Conservation (phyloP, 352 stramenopile genomes). For the Peronosclerospora sorghi region DNA sequence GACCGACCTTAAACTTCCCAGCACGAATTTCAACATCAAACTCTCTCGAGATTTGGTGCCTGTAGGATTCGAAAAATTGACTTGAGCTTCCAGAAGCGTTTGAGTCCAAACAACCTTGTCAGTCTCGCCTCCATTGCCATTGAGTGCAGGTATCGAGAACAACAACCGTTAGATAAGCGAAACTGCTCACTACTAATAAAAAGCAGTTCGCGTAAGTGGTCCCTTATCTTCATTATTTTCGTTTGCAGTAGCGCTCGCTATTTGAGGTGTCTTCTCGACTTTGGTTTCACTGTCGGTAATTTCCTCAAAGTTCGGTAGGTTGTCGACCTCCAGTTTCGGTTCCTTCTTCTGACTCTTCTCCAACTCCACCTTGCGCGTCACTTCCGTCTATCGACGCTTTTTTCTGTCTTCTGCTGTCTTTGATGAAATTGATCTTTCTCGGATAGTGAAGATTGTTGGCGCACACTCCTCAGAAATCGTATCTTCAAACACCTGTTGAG, state of each 20-base stretch:
- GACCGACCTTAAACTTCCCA: slow-evolving; percentile 81
- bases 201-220: slow-evolving; percentile 50
- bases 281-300: slow-evolving; percentile 50
- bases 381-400: no score
- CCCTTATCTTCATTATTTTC: slow-evolving; percentile 42
- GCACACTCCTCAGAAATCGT: slow-evolving; percentile 84
- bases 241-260: slow-evolving; percentile 8
- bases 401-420: slow-evolving; percentile 72
- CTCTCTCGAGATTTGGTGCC: slow-evolving; percentile 89
- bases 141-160: slow-evolving; percentile 41
- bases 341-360: slow-evolving; percentile 51
- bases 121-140: slow-evolving; percentile 88
- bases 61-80: slow-evolving; percentile 86
- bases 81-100: slow-evolving; percentile 92
- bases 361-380: slow-evolving; percentile 25
- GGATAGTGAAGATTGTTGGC: slow-evolving; percentile 85
- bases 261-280: slow-evolving; percentile 18
- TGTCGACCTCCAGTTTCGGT: slow-evolving; percentile 12
- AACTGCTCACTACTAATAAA: no score
- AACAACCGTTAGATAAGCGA: no score
- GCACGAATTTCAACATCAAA: slow-evolving; percentile 90
- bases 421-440: slow-evolving; percentile 70
- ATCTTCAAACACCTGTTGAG: slow-evolving; percentile 56
- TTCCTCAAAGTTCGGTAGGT: slow-evolving; percentile 62
- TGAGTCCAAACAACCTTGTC: slow-evolving; percentile 97